Conservation (phyloP, 1,284 basidiomycete species). For the Neonothopanus nambi region DNA sequence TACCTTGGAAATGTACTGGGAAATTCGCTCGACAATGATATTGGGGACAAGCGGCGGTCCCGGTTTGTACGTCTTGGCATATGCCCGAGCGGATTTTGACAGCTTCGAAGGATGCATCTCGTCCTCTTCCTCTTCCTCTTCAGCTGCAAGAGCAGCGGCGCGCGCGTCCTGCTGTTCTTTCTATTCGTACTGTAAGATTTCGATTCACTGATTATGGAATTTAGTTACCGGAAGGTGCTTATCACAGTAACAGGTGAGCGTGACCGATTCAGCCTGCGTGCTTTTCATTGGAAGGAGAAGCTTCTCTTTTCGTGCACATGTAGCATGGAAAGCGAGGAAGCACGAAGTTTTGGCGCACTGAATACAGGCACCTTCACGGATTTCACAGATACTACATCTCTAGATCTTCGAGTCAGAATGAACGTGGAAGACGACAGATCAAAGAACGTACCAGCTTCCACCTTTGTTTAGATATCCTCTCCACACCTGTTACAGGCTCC, state of each 20-base stretch:
- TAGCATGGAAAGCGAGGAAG: conserved; percentile 93
- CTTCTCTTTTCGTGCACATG: conserved; percentile 88
- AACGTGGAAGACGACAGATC: conserved; percentile 5
- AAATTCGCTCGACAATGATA: conserved; percentile 74
- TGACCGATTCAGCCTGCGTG: conserved; percentile 66
- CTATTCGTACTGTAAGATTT: conserved; percentile 34
- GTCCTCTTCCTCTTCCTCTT: conserved; percentile 43
- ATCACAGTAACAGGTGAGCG: conserved; percentile 82
- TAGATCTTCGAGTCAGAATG: conserved; percentile 22
- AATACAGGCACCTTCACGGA: conserved; percentile 89
- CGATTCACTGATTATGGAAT: background rate
- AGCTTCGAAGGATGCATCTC: conserved; percentile 35
- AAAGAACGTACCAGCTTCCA: conserved; percentile 83
- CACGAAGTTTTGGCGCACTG: conserved; percentile 94
- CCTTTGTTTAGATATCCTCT: conserved; percentile 85
- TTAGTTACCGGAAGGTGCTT: conserved; percentile 82
- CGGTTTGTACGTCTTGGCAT: conserved; percentile 78
- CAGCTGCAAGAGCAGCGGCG: conserved; percentile 52
- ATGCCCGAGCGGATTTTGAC: conserved; percentile 76
- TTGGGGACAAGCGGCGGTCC: conserved; percentile 77
- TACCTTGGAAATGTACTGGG: conserved; percentile 77
- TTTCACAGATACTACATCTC: conserved; percentile 88
- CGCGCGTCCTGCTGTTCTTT: conserved; percentile 69
- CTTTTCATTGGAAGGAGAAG: conserved; percentile 87
- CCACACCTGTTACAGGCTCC: conserved; percentile 95